A percentile compares a stretch with the other conserved stretches of the same genome.
Conservation (phyloP, 352 stramenopile species). For the Globisporangium perplexum region DNA sequence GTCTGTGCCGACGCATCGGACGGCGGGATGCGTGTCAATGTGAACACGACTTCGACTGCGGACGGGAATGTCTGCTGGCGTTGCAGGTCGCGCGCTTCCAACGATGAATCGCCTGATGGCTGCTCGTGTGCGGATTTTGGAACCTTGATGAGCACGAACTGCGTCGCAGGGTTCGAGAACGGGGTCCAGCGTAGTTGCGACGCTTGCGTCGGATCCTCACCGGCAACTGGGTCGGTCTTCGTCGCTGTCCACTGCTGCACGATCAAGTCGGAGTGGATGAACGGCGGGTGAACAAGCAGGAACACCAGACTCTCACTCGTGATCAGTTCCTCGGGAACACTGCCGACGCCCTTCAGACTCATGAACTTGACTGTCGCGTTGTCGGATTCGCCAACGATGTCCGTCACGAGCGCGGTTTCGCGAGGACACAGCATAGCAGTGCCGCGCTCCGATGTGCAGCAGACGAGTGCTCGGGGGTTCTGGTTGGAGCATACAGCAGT, state of each 20-base stretch:
- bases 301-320: slow-evolving; percentile 20
- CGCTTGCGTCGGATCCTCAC: not conserved
- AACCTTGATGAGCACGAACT: slow-evolving; percentile 32
- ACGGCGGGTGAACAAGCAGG: slow-evolving; percentile 38
- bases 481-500: not conserved
- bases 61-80: not conserved
- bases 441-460: slow-evolving; percentile 12
- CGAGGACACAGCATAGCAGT: slow-evolving; percentile 16
- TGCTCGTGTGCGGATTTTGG: slow-evolving; percentile 11
- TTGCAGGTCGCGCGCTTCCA: not conserved
- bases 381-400: slow-evolving; percentile 43
- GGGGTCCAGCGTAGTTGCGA: slow-evolving; percentile 9
- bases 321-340: slow-evolving; percentile 42
- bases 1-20: slow-evolving; percentile 5
- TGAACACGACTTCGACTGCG: slow-evolving; percentile 26
- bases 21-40: slow-evolving; percentile 28
- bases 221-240: slow-evolving; percentile 9
- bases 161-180: slow-evolving; percentile 32
- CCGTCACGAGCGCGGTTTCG: slow-evolving; percentile 34
- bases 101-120: slow-evolving; percentile 18
- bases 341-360: slow-evolving; percentile 23
- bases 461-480: slow-evolving; percentile 40
- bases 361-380: slow-evolving; percentile 44
- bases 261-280: slow-evolving; percentile 15
- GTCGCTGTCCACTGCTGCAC: slow-evolving; percentile 19